A percentile compares a stretch with the other conserved stretches of the same genome.
phyloP scores from a whole-genome alignment of 2,329 filamentous ascomycete genomes.

The Bipolaris gigantea region DNA sequence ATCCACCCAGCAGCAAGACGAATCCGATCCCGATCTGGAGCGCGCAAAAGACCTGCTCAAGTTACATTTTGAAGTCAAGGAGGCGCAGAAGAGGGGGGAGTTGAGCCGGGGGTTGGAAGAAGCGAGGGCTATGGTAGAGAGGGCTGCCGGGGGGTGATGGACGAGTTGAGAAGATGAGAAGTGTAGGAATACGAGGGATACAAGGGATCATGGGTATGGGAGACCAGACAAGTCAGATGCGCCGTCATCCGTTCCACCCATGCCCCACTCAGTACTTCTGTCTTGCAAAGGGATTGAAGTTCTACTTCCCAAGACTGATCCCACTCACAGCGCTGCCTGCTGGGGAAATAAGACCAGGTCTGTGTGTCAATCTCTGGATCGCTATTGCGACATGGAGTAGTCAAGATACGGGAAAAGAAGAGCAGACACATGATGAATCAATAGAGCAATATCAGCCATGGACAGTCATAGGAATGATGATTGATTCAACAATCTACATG shows the following conservation, averaged over 20 bases:
- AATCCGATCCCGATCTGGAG: constrained; percentile 50
- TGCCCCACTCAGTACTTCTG: too few species aligned
- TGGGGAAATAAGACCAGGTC: not conserved
- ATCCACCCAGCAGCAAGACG: constrained; percentile 1
- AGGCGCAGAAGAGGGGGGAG: constrained; percentile 52
- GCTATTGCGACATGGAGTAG: not conserved
- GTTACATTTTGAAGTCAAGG: constrained; percentile 59
- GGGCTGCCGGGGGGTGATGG: constrained; percentile 34
- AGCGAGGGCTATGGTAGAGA: constrained; percentile 53
- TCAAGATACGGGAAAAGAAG: not conserved
- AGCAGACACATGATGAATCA: not conserved
- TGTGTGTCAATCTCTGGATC: not conserved
- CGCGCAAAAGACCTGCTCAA: constrained; percentile 62
- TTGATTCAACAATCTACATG: not conserved
- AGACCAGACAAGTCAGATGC: too few species aligned
- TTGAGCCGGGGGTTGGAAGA: constrained; percentile 54
- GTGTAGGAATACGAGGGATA: not conserved
- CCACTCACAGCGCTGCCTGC: not conserved
- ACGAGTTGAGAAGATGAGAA: not conserved
- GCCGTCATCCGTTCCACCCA: too few species aligned
- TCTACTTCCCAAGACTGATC: not conserved
- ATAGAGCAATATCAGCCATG: not conserved
- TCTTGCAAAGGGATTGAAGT: not conserved
- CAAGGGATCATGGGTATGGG: too few species aligned
- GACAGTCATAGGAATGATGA: not conserved